A percentile compares a stretch with the other conserved stretches of the same genome.
phyloP scores from a whole-genome alignment of 495 filamentous ascomycete genomes.

The Aspergillus cavernicola region DNA sequence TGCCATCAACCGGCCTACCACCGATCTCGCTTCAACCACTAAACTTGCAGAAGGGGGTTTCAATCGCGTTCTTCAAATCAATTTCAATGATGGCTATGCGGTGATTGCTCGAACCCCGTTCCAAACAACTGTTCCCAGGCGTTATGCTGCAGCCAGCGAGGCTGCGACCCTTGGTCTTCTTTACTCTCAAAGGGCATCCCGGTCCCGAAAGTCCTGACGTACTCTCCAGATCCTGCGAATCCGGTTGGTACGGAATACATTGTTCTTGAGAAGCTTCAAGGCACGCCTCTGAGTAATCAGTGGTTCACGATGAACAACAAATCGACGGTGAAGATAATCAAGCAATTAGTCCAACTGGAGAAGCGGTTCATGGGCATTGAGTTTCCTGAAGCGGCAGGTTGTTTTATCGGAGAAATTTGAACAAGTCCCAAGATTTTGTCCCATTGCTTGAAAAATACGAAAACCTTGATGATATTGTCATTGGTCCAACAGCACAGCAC shows the following conservation, averaged over 20 bases:
- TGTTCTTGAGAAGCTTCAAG: conserved; percentile 24
- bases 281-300: conserved; percentile 16
- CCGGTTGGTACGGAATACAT: conserved; percentile 29
- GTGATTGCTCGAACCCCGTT: conserved; percentile 26
- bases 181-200: conserved; percentile 17
- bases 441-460: not conserved
- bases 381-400: conserved; percentile 34
- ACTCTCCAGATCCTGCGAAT: conserved; percentile 19
- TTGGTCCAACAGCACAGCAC: conserved; percentile 27
- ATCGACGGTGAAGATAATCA: conserved; percentile 28
- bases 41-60: conserved; percentile 31
- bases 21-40: conserved; percentile 11
- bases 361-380: conserved; percentile 24
- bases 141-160: conserved; percentile 30
- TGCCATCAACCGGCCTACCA: not conserved
- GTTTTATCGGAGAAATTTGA: conserved; percentile 28
- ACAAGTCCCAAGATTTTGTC: conserved; percentile 13
- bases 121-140: conserved; percentile 21
- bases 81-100: conserved; percentile 17
- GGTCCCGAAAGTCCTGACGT: conserved; percentile 16
- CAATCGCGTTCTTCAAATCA: conserved; percentile 23
- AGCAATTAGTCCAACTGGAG: conserved; percentile 32
- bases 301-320: conserved; percentile 28
- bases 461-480: conserved; percentile 11
- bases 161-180: conserved; percentile 33